Evolutionary conservation across 768 basidiomycete genomes (phyloP).

Genomic region (Hebeloma cylindrosporum): DNA sequence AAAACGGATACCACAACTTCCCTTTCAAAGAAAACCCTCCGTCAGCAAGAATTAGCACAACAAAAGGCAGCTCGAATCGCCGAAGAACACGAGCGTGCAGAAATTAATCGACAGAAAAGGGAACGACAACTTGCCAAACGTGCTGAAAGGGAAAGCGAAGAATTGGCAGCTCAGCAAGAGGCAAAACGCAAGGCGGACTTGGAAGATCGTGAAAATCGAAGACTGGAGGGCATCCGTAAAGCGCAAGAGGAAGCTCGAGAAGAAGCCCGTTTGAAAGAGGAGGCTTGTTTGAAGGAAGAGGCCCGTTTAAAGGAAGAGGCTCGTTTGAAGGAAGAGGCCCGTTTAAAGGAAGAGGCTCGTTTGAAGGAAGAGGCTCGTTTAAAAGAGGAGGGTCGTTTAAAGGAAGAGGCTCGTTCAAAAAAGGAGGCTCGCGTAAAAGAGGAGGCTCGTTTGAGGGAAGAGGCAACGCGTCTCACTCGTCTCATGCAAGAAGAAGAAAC

Average conservation of each 20-base stretch:
- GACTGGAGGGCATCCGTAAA: conserved; percentile 12
- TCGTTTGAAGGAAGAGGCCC: conserved; percentile 16
- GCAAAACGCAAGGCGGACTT: conserved; percentile 10
- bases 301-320: conserved; percentile 1
- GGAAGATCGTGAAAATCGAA: conserved; percentile 18
- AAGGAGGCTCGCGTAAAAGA: conserved; percentile 8
- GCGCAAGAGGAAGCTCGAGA: conserved; percentile 8
- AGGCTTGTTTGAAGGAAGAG: conserved; percentile 14
- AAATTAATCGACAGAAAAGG: conserved; percentile 28
- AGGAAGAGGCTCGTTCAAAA: conserved; percentile 9
- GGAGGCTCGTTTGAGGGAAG: conserved; percentile 4
- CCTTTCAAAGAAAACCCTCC: conserved; percentile 26
- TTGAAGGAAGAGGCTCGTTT: conserved; percentile 5
- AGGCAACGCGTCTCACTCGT: too few relatives aligned
- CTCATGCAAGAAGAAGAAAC: too few relatives aligned
- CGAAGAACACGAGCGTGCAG: conserved; percentile 29
- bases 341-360: conserved; percentile 12
- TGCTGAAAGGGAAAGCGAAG: conserved; percentile 19
- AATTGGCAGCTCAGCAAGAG: conserved; percentile 16
- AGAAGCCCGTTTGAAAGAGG: conserved; percentile 16
- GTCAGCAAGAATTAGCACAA: conserved; percentile 23
- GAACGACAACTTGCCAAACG: conserved; percentile 28
- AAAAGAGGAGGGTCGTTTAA: conserved; percentile 2
- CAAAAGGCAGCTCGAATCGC: conserved; percentile 27
- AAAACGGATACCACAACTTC: not conserved